Conservation (phyloP, 345 rosid genomes). For the Carallia pectinifolia region DNA sequence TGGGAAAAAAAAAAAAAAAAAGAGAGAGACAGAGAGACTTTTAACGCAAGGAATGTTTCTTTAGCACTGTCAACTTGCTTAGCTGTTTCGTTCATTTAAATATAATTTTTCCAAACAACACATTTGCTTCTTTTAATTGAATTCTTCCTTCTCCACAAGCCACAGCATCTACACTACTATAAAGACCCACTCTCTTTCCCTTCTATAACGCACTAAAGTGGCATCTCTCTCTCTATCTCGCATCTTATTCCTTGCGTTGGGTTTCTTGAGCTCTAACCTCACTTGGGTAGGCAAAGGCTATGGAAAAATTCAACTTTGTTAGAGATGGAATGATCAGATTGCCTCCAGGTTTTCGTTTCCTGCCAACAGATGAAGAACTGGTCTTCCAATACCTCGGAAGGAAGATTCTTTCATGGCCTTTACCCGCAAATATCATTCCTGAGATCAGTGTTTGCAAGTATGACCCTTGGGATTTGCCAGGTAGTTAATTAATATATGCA, state of each 20-base stretch:
- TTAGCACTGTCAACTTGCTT: no score
- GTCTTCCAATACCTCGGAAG: slow-evolving; percentile 27
- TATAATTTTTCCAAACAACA: no score
- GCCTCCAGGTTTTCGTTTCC: slow-evolving; percentile 38
- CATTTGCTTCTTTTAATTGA: neutral
- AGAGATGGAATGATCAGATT: slow-evolving; percentile 10
- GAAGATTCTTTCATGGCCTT: slow-evolving; percentile 25
- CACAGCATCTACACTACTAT: neutral
- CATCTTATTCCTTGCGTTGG: neutral
- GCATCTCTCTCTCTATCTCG: neutral
- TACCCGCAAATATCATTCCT: slow-evolving; percentile 11
- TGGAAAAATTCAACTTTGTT: slow-evolving; percentile 13
- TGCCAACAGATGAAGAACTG: slow-evolving; percentile 35
- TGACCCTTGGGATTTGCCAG: slow-evolving; percentile 36
- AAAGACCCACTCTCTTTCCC: slow-evolving; percentile 11
- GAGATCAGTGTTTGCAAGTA: slow-evolving; percentile 2
- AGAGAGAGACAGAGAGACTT: no score
- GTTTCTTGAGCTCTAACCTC: neutral
- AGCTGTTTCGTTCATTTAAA: no score
- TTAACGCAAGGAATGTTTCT: no score
- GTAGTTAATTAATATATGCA: slow-evolving; percentile 1
- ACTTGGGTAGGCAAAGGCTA: neutral
- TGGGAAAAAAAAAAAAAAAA: no score
- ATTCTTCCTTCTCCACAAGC: neutral
- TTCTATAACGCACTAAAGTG: neutral